Evolutionary conservation across 305 asterid genomes (phyloP), one percentile per base, ranked within the genome.

Genomic region (Rubia tinctorum): DNA sequence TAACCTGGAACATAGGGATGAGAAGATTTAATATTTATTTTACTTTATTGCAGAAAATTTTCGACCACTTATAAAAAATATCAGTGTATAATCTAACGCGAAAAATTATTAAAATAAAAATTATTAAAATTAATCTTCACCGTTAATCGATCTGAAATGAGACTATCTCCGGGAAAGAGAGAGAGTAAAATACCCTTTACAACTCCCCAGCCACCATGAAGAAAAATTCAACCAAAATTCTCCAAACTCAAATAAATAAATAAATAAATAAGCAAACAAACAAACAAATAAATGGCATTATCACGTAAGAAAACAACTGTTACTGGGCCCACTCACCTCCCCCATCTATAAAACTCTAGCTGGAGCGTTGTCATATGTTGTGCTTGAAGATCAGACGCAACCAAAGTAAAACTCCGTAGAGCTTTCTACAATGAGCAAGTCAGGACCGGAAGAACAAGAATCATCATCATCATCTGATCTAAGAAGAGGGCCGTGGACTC

Each of bases 401-500:
- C 62, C 44, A 14, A 53, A 10, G 20, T 9, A 43, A 65, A 40
- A 14, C 47, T 17, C 39, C 69, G 64, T n/a, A 58, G 27, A 58
- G 15, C 22, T 39, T 58, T 12, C 44, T 39, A 82, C 51, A 51
- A 86, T 84, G 86, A 83, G 65, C 74, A 51, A 72, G 34, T 30
- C 3, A 56, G 30, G 64, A 44, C 20, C n/a, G 2, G 88, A 82
- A 85, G 89, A 79, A 61, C 86, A 79, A 10, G 53, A 76, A 70
- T 25, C 69, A 2, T 3, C 62, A 25, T 22, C 25, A 37, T 2
- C 69, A 2, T 68, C 23, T 81, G 95, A 87, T 83, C 69, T 91
- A 5, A 86, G 96, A 82, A 88, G 90, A 82, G 98, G 98, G 66
- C 96, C 97, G 81, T 93, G 98, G 98, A 88, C 95, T 13, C 82